phyloP scores from a whole-genome alignment of 139 green algal genomes.

The Haematococcus sp. region DNA sequence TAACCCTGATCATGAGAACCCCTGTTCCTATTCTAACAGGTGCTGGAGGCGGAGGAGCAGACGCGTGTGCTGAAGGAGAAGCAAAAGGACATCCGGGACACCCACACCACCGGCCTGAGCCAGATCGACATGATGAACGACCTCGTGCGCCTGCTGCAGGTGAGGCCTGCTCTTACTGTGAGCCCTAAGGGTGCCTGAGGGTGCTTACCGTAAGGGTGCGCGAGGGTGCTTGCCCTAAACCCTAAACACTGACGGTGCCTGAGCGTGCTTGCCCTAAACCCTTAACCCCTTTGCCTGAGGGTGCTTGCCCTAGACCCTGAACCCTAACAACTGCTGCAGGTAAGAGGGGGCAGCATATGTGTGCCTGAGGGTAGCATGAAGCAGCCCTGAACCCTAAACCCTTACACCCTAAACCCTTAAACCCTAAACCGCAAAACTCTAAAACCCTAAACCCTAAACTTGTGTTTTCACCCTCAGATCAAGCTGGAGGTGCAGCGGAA shows the following conservation, averaged over 20 bases:
- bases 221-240: not conserved
- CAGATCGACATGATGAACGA: slow-evolving; percentile 59
- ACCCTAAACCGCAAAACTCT: too few relatives aligned
- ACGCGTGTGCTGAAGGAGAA: slow-evolving; percentile 20
- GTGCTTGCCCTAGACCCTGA: too few relatives aligned
- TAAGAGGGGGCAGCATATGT: too few relatives aligned
- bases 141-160: slow-evolving; percentile 43
- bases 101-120: slow-evolving; percentile 34
- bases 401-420: too few relatives aligned
- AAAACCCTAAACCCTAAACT: not conserved
- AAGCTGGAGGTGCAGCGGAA: slow-evolving; percentile 6
- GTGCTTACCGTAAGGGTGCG: not conserved
- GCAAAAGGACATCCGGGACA: slow-evolving; percentile 32
- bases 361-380: too few relatives aligned
- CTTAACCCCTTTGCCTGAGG: too few relatives aligned
- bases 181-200: not conserved
- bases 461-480: not conserved
- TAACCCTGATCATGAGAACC: too few relatives aligned
- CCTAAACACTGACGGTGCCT: not conserved
- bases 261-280: too few relatives aligned
- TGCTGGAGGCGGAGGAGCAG: slow-evolving; percentile 9
- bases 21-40: too few relatives aligned
- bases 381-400: too few relatives aligned
- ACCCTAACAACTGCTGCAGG: too few relatives aligned
- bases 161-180: slow-evolving; percentile 8